A percentile compares a stretch with the other conserved stretches of the same genome.
Conservation (phyloP, 305 asterid species). For the Fraxinus platypoda region DNA sequence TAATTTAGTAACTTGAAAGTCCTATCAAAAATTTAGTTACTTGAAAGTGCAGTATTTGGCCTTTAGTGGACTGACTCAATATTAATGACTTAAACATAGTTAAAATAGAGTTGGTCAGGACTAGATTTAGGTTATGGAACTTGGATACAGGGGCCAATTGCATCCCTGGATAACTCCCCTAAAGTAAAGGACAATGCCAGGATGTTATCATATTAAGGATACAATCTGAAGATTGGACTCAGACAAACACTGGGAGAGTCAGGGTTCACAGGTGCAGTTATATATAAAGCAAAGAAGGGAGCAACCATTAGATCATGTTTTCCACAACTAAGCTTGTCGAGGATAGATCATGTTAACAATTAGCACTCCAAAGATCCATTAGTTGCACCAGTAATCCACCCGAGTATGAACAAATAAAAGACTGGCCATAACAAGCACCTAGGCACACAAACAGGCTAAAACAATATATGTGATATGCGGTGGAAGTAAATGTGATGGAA, state of each 20-base stretch:
- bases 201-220: not conserved
- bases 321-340: not conserved
- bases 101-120: not conserved
- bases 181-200: not conserved
- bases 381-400: not conserved
- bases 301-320: not conserved
- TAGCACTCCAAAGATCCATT: not conserved
- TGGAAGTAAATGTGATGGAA: not conserved
- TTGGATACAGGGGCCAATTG: not conserved
- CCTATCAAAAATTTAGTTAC: too few species aligned
- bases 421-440: not conserved
- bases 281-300: not conserved
- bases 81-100: not conserved
- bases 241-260: not conserved
- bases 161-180: not conserved
- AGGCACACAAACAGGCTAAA: not conserved
- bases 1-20: not conserved
- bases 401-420: not conserved
- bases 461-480: not conserved
- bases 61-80: not conserved
- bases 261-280: not conserved
- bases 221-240: not conserved
- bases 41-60: not conserved
- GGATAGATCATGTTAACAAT: not conserved
- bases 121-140: not conserved